Conservation (phyloP, 2,329 filamentous ascomycete species). For the Sporothrix protearum region DNA sequence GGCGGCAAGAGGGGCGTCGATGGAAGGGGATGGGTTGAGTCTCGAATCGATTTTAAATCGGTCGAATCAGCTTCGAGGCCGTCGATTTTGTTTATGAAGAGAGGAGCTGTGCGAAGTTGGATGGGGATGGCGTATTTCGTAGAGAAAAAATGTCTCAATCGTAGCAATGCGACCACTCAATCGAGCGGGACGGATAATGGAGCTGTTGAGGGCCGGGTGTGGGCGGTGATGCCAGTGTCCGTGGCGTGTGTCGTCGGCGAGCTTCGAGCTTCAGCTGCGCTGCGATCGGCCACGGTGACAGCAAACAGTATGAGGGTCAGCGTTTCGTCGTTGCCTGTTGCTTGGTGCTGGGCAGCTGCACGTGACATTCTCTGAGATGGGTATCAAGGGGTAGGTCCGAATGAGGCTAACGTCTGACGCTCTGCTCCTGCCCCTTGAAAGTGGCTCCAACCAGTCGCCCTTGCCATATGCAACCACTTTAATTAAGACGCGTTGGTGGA, state of each 20-base stretch:
- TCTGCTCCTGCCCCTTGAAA: constrained; percentile 1
- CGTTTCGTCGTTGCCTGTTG: constrained; percentile 14
- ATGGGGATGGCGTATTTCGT: background rate
- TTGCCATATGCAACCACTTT: constrained; percentile 29
- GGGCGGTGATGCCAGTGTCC: constrained; percentile 17
- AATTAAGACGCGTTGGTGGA: constrained; percentile 27
- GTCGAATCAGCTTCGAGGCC: constrained; percentile 5
- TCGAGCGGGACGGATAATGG: background rate
- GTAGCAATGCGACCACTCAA: background rate
- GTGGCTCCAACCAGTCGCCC: background rate
- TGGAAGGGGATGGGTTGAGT: background rate
- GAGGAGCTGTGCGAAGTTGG: background rate
- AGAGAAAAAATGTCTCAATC: background rate
- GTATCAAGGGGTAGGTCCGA: background rate
- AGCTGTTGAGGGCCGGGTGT: background rate
- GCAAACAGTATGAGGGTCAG: background rate
- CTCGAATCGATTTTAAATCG: background rate
- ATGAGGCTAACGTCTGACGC: constrained; percentile 1
- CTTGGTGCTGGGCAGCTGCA: background rate
- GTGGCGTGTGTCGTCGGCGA: constrained; percentile 20
- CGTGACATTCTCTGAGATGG: background rate
- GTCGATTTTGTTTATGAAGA: background rate
- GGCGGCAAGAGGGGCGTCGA: background rate
- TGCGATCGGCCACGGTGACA: constrained; percentile 14
- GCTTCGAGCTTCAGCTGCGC: constrained; percentile 10